Base-by-base conservation (phyloP, 2,329 filamentous ascomycete species). In the Phyllosticta capitalensis region DNA sequence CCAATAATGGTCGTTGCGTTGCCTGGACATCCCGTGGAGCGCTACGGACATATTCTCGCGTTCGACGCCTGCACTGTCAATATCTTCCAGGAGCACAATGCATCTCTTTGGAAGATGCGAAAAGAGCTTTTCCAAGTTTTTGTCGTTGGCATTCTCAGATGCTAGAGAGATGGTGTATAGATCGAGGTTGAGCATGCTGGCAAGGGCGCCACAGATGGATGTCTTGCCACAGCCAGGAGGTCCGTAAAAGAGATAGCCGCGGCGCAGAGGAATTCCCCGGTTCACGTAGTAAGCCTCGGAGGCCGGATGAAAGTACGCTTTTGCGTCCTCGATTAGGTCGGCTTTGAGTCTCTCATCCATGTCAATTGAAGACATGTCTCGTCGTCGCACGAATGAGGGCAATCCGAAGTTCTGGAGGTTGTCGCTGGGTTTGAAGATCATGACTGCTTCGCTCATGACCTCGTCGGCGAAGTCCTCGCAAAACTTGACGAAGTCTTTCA, bases 41-140 rank as follows among this genome's bases (percentile, higher is more conserved):
- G n/a, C n/a, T n/a, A n/a, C n/a, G n/a, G n/a, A n/a, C 26, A 28
- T 24, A 21, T 60, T 59, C 58, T 69, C 68, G 30, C 68, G 68
- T 50, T 61, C 65, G 14, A 70, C 67, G 22, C 69, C 69, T 5
- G 69, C 68, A 14, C 69, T 69, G 58, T 78, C 70, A 45, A 72
- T 73, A 58, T 77, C 74, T 61, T 77, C 72, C n/a, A 77, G 63
- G 2, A 77, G 66, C 12, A 77, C 67, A 21, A 77, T 63, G 59
- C 69, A 76, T 14, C 17, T 38, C 3, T 14, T 38, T 14, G 30
- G 30, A 5, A 38, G 49, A 9, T 20, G 5, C 5, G 19, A 20
- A n/a, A 51, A 51, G 21, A 51, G 10, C 49, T 51, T 51, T 14
- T 51, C 49, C 49, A 51, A n/a, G 21, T 20, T 51, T 17, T n/a